Evolutionary conservation across 179 eudicot species (phyloP).

Genomic region (Spinacia oleracea): DNA sequence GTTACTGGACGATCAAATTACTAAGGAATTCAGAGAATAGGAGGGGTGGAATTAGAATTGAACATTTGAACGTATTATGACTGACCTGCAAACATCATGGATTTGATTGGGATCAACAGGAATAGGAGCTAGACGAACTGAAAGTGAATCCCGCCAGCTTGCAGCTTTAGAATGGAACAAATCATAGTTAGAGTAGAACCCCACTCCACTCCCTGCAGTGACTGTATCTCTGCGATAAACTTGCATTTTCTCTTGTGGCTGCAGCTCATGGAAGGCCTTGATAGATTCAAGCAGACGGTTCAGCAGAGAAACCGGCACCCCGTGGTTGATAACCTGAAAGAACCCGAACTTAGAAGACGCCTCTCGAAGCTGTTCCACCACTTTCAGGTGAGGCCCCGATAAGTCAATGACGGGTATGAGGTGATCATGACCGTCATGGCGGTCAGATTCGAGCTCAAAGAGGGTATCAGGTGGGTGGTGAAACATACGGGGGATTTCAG

Average conservation of each 20-base stretch:
- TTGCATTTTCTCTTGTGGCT: conserved; percentile 33
- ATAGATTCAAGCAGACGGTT: conserved; percentile 35
- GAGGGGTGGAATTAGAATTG: neutral
- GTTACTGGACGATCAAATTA: neutral
- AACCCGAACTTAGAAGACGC: conserved; percentile 59
- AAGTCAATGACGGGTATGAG: conserved; percentile 59
- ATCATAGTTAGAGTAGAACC: conserved; percentile 57
- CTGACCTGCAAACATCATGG: conserved; percentile 41
- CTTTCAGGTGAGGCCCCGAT: conserved; percentile 32
- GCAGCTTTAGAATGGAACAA: conserved; percentile 68
- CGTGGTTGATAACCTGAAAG: conserved; percentile 64
- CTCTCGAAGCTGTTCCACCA: conserved; percentile 35
- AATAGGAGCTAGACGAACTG: conserved; percentile 42
- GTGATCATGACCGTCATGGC: neutral
- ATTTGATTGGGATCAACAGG: conserved; percentile 32
- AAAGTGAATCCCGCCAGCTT: conserved; percentile 73
- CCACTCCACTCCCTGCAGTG: conserved; percentile 29
- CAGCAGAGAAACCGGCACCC: conserved; percentile 28
- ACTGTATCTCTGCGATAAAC: conserved; percentile 35
- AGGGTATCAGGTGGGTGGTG: conserved; percentile 50
- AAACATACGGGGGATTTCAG: conserved; percentile 54
- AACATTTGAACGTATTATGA: neutral
- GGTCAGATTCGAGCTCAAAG: conserved; percentile 6
- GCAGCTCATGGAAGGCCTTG: conserved; percentile 43
- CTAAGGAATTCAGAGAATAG: no score